Evolutionary conservation across 2,329 filamentous ascomycete species (phyloP).

Genomic region (Fusarium anguioides): DNA sequence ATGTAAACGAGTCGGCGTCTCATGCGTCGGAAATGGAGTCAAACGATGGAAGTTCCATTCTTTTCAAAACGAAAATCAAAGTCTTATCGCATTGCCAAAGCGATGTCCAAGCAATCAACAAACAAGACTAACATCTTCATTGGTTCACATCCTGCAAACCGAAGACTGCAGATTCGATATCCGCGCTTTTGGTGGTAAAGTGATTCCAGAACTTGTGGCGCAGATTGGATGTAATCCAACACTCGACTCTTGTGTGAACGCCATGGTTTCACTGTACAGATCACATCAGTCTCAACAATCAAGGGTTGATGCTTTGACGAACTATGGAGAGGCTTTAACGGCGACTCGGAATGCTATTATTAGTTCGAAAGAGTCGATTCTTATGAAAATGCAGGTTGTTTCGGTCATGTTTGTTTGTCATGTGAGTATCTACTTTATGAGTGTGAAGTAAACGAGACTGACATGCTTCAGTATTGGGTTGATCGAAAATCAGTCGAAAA

Average conservation of each 20-base stretch:
- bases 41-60: constrained; percentile 36
- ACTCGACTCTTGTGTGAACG: constrained; percentile 32
- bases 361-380: constrained; percentile 10
- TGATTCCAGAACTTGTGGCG: constrained; percentile 28
- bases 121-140: constrained; percentile 14
- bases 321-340: constrained; percentile 31
- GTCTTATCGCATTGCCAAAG: background rate
- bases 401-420: constrained; percentile 36
- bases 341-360: constrained; percentile 15
- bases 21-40: constrained; percentile 35
- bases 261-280: constrained; percentile 32
- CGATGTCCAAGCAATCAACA: constrained; percentile 28
- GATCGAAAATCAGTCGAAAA: constrained; percentile 22
- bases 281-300: constrained; percentile 2
- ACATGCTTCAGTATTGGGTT: constrained; percentile 19
- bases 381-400: constrained; percentile 31
- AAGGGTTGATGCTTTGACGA: constrained; percentile 18
- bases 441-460: background rate
- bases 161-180: constrained; percentile 40
- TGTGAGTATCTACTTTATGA: background rate
- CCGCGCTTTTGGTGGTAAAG: constrained; percentile 28
- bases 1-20: constrained; percentile 31
- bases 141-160: constrained; percentile 33
- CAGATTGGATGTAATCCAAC: constrained; percentile 28
- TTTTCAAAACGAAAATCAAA: background rate